These are phyloP conservation scores for Paraglomus brasilianum DNA, from an alignment of 192 early-diverging fungal genomes.

Conservation along the genomic window DNA sequence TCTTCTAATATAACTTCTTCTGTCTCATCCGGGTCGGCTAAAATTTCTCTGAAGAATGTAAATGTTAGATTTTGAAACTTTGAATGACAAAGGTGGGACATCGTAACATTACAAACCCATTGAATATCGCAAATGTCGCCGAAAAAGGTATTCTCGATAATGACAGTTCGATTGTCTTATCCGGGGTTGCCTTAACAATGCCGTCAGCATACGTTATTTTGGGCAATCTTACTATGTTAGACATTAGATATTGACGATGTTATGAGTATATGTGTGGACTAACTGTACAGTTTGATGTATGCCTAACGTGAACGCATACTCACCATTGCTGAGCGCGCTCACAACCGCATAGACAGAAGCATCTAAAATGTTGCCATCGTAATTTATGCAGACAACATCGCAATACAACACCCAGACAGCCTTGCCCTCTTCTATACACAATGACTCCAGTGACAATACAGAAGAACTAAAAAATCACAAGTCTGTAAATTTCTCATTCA, in stretches of 20 bases:
- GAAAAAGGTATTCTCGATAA: conserved; percentile 52
- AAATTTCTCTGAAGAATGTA: neutral
- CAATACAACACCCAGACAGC: conserved; percentile 86
- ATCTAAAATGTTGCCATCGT: conserved; percentile 90
- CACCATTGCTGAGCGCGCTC: conserved; percentile 75
- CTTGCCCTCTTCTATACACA: conserved; percentile 79
- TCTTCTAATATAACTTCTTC: conserved; percentile 64
- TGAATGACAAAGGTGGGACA: too few species aligned
- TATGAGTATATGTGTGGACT: neutral
- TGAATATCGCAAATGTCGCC: conserved; percentile 67
- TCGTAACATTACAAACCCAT: conserved; percentile 42
- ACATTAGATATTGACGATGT: neutral
- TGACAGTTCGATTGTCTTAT: conserved; percentile 43
- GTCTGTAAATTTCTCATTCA: neutral
- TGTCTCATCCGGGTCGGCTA: conserved; percentile 72
- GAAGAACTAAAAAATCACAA: conserved; percentile 40
- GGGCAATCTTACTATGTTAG: conserved; percentile 67
- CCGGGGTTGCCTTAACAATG: conserved; percentile 55
- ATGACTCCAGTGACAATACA: conserved; percentile 61
- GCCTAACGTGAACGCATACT: neutral
- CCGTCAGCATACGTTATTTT: conserved; percentile 64
- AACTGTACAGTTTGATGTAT: conserved; percentile 4
- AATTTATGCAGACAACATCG: conserved; percentile 88
- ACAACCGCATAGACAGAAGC: conserved; percentile 76
- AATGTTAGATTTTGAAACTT: conserved; percentile 2